Conservation (phyloP, 2,329 filamentous ascomycete species). For the Alternaria ventricosa region DNA sequence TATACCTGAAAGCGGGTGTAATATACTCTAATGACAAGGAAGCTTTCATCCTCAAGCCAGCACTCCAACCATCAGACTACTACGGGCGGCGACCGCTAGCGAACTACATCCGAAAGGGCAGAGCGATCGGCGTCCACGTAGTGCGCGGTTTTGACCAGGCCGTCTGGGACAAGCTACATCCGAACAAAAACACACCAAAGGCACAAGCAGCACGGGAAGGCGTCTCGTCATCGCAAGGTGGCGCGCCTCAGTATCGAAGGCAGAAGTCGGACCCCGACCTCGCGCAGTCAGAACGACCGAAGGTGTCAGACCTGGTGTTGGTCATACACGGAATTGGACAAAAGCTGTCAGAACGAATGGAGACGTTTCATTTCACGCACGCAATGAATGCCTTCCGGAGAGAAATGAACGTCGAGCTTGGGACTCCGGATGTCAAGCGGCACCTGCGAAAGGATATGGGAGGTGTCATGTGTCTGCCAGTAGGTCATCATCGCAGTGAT, state of each 20-base stretch:
- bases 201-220: conserved; percentile 53
- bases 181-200: conserved; percentile 53
- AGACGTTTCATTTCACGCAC: conserved; percentile 97
- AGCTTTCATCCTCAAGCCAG: conserved; percentile 87
- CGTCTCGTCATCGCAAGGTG: conserved; percentile 53
- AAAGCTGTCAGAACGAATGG: conserved; percentile 91
- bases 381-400: conserved; percentile 90
- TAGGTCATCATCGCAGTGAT: conserved; percentile 21
- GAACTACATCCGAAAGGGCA: conserved; percentile 80
- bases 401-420: conserved; percentile 83
- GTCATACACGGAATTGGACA: conserved; percentile 97
- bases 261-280: conserved; percentile 61
- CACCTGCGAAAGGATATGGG: conserved; percentile 79
- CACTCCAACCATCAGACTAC: conserved; percentile 81
- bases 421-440: conserved; percentile 73
- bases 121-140: conserved; percentile 84
- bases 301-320: conserved; percentile 85
- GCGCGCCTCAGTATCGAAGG: conserved; percentile 48
- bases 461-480: conserved; percentile 89
- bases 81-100: conserved; percentile 81
- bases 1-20: conserved; percentile 78
- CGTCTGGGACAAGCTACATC: conserved; percentile 77
- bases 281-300: conserved; percentile 70
- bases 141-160: conserved; percentile 84
- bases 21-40: conserved; percentile 80